Conservation (phyloP, 805 yeast genomes). For the Cyberlindnera samutprakarnensis region DNA sequence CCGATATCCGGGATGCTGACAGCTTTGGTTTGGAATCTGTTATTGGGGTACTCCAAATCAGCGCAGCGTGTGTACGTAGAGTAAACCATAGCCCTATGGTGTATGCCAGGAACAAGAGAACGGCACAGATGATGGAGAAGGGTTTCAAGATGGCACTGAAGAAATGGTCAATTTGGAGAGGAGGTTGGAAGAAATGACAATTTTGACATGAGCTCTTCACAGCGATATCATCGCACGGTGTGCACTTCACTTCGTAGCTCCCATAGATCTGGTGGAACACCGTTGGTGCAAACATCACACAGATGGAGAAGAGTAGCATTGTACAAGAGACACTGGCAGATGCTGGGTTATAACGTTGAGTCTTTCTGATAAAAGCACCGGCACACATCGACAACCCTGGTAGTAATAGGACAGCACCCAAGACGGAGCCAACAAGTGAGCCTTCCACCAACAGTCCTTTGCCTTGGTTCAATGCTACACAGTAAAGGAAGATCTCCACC, state of each 20-base stretch:
- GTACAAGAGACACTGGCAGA: conserved; percentile 97
- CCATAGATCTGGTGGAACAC: conserved; percentile 87
- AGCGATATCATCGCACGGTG: conserved; percentile 32
- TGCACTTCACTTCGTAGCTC: conserved; percentile 69
- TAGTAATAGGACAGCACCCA: conserved; percentile 84
- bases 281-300: conserved; percentile 90
- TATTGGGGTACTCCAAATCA: conserved; percentile 81
- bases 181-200: conserved; percentile 75
- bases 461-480: conserved; percentile 80
- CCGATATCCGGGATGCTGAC: conserved; percentile 6
- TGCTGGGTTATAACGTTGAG: conserved; percentile 92
- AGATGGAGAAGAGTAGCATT: conserved; percentile 83
- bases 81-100: conserved; percentile 89
- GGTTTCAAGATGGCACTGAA: conserved; percentile 72
- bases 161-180: conserved; percentile 59
- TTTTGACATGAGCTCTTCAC: conserved; percentile 39
- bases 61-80: conserved; percentile 89
- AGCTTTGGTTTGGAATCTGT: conserved; percentile 21
- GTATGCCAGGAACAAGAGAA: conserved; percentile 75
- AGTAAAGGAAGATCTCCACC: conserved; percentile 86
- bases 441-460: conserved; percentile 94
- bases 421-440: conserved; percentile 84
- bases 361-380: conserved; percentile 87
- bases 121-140: conserved; percentile 71
- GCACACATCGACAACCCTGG: conserved; percentile 98